Evolutionary conservation across 192 early-diverging fungal genomes (phyloP), one percentile per base, ranked within the genome.

Genomic region (Diversispora eburnea): DNA sequence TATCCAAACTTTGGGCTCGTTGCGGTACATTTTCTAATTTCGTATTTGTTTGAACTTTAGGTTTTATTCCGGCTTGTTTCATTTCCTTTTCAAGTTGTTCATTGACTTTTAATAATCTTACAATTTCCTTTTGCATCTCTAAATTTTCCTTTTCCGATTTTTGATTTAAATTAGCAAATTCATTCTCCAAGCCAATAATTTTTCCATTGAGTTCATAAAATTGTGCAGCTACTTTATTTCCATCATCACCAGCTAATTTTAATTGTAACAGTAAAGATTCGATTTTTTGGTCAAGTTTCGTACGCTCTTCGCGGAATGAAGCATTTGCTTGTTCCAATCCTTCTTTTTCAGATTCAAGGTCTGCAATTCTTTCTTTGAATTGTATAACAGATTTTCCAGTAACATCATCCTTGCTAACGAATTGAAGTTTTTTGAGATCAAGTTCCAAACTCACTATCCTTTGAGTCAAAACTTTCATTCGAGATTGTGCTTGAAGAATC

Each of bases 251-350:
- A 15, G 19, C 22, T 51, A 47, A 42, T 25, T 54, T 12, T 15
- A 73, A 25, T 51, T 60, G 59, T 51, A 20, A 25, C 46, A 46
- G 20, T 49, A 73, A 63, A 20, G 71, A 48, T 25, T 73, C 45
- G 10, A 73, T 62, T 17, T 62, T 73, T 39, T 60, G 48, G 42
- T 73, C 71, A 63, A 73, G 71, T 62, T 51, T 73, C 3, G 9
- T 58, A 3, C 48, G 8, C 33, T 73, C 71, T 63, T 73, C 59
- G 45, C 7, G 0, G 17, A 56, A 70, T 17, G 56, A 9, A 5
- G 25, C 12, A 51, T 60, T 51, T 3, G 59, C 19, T 51, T 63
- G 43, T 52, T 63, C 60, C 25, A 73, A 63, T 19, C 60, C 59
- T 33, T 73, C 71, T 49, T 52, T 60, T 43, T 62, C 71, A 15